Conservation (phyloP, 2,329 filamentous ascomycete species). For the Ophiostoma ulmi region DNA sequence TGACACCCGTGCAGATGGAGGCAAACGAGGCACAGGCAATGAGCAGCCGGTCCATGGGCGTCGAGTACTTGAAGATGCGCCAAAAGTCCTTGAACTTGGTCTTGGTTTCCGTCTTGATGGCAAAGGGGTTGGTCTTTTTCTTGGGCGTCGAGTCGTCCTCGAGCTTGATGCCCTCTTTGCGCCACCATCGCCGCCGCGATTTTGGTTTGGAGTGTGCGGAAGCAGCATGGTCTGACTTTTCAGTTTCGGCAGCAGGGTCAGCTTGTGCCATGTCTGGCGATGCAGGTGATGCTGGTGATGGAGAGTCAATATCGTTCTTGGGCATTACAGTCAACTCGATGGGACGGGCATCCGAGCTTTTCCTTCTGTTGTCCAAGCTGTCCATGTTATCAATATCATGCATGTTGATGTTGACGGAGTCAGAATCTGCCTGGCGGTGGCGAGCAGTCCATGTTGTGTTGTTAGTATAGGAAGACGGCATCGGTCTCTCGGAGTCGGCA, state of each 20-base stretch:
- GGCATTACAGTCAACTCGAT: not conserved
- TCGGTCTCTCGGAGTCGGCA: not conserved
- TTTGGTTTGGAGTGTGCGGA: not conserved
- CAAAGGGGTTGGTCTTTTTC: slow-evolving; percentile 16
- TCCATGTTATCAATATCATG: slow-evolving; percentile 4
- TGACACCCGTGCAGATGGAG: slow-evolving; percentile 50
- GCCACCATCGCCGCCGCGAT: not conserved
- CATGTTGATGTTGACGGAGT: not conserved
- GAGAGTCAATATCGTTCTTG: not conserved
- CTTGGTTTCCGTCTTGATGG: slow-evolving; percentile 21
- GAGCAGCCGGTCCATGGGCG: slow-evolving; percentile 46
- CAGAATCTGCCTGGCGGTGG: not conserved
- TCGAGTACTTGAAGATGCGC: slow-evolving; percentile 50
- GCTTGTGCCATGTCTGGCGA: not conserved
- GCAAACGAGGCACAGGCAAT: slow-evolving; percentile 45
- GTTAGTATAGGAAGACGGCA: not conserved
- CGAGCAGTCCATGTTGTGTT: not conserved
- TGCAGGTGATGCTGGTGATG: not conserved
- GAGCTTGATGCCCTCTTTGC: not conserved
- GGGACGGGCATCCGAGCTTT: not conserved
- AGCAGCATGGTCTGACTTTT: not conserved
- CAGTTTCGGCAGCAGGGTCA: not conserved
- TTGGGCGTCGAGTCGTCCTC: not conserved
- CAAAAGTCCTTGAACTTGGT: slow-evolving; percentile 22
- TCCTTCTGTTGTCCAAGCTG: not conserved